A percentile compares a stretch with the other conserved stretches of the same genome.
Conservation (phyloP, 2,329 filamentous ascomycete species). For the Chaetomium sp. region DNA sequence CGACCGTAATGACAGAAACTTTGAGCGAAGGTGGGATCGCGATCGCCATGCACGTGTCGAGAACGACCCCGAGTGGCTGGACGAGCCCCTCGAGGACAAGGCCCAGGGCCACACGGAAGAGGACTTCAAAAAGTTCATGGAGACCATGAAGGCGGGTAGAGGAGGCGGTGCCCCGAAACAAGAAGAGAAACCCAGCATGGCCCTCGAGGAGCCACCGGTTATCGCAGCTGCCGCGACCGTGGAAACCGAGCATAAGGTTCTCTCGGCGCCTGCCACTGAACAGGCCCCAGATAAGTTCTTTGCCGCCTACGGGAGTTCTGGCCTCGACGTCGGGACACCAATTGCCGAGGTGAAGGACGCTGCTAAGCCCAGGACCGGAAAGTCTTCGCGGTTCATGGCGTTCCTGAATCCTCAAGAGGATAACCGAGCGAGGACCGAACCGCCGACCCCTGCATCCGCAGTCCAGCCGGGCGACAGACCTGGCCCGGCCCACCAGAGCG, state of each 20-base stretch:
- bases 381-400: slow-evolving; percentile 83
- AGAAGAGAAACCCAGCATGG: slow-evolving; percentile 43
- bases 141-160: slow-evolving; percentile 76
- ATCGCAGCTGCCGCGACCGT: slow-evolving; percentile 32
- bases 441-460: slow-evolving; percentile 45
- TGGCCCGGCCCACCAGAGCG: slow-evolving; percentile 41
- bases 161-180: slow-evolving; percentile 41
- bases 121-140: slow-evolving; percentile 94
- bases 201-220: slow-evolving; percentile 41
- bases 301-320: slow-evolving; percentile 52
- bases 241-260: slow-evolving; percentile 55
- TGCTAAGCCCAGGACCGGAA: slow-evolving; percentile 60
- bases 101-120: slow-evolving; percentile 77
- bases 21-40: slow-evolving; percentile 58
- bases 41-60: slow-evolving; percentile 62
- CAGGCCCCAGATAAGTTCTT: slow-evolving; percentile 78
- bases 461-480: slow-evolving; percentile 37
- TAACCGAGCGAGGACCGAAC: slow-evolving; percentile 52
- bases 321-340: slow-evolving; percentile 46
- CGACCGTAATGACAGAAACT: slow-evolving; percentile 61
- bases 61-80: slow-evolving; percentile 89
- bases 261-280: slow-evolving; percentile 66
- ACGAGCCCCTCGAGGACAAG: slow-evolving; percentile 70
- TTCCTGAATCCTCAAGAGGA: slow-evolving; percentile 69
- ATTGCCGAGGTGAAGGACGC: slow-evolving; percentile 49